Percentiles rank a stretch among this genome's conserved stretches.
Evolutionary conservation across 2,329 filamentous ascomycete genomes (phyloP).

Genomic region (Phaeosphaeriaceae sp.): DNA sequence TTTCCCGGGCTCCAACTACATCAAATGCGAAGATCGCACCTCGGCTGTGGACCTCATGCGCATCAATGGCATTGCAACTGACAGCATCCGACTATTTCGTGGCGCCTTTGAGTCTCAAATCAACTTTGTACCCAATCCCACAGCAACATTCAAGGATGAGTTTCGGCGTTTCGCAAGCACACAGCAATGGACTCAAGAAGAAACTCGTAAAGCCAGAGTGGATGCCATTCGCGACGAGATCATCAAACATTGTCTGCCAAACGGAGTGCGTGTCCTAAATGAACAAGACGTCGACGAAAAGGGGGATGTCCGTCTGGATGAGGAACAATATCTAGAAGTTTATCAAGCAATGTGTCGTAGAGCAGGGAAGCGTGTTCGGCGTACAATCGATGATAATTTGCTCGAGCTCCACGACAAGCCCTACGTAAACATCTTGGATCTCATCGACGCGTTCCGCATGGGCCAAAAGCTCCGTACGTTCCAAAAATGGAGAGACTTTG

Average conservation of each 20-base stretch:
- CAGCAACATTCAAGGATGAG: constrained; percentile 4
- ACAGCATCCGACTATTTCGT: constrained; percentile 2
- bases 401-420: neutral
- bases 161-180: constrained; percentile 1
- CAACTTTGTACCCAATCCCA: constrained; percentile 1
- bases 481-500: neutral
- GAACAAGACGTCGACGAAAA: neutral
- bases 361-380: neutral
- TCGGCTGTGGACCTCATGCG: neutral
- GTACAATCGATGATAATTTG: constrained; percentile 1
- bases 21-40: neutral
- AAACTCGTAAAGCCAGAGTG: constrained; percentile 3
- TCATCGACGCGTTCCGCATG: constrained; percentile 1
- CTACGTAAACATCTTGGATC: constrained; percentile 9
- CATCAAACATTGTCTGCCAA: constrained; percentile 3
- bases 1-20: neutral
- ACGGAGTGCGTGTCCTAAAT: neutral
- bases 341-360: constrained; percentile 7
- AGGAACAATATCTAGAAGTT: constrained; percentile 6
- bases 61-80: neutral
- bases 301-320: neutral
- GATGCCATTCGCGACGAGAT: constrained; percentile 4
- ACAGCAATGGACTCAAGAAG: neutral
- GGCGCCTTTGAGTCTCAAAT: neutral
- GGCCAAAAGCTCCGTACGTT: neutral